These are phyloP conservation scores for Trichosporon faecale DNA, from an alignment of 1,284 basidiomycete genomes.

Conservation along the genomic window DNA sequence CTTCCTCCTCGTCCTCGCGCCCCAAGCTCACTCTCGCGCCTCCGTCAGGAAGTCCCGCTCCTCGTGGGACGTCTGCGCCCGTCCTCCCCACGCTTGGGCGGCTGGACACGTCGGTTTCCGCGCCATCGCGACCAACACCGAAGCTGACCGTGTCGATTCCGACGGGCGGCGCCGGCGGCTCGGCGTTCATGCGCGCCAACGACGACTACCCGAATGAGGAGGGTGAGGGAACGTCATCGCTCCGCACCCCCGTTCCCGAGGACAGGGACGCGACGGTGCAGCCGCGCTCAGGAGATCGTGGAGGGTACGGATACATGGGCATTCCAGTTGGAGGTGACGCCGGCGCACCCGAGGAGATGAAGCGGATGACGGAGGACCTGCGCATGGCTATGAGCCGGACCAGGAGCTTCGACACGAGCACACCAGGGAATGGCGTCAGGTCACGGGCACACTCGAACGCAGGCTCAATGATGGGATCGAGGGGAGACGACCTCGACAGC, in stretches of 20 bases:
- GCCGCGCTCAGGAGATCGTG: conserved; percentile 24
- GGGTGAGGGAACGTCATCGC: conserved; percentile 15
- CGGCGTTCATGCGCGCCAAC: conserved; percentile 16
- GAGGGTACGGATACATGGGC: not conserved
- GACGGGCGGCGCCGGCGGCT: conserved; percentile 17
- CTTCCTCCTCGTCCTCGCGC: conserved; percentile 29
- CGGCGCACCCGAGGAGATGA: conserved; percentile 25
- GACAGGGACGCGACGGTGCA: conserved; percentile 45
- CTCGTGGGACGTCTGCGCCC: conserved; percentile 11
- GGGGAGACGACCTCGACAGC: conserved; percentile 9
- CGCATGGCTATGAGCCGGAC: conserved; percentile 30
- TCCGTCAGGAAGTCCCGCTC: conserved; percentile 24
- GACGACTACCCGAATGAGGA: conserved; percentile 27
- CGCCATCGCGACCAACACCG: conserved; percentile 9
- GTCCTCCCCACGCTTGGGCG: conserved; percentile 10
- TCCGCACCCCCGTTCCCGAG: conserved; percentile 30
- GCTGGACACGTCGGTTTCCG: not conserved
- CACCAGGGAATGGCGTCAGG: conserved; percentile 1
- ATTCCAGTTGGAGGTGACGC: conserved; percentile 16
- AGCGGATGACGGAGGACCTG: conserved; percentile 46
- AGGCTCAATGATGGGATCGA: not conserved
- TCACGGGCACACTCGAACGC: conserved; percentile 15
- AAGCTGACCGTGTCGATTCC: conserved; percentile 46
- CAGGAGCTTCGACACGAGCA: conserved; percentile 26
- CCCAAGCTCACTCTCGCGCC: conserved; percentile 39